These are phyloP conservation scores for Strobilomyces confusus DNA, from an alignment of 768 basidiomycete genomes.

Conservation along the genomic window DNA sequence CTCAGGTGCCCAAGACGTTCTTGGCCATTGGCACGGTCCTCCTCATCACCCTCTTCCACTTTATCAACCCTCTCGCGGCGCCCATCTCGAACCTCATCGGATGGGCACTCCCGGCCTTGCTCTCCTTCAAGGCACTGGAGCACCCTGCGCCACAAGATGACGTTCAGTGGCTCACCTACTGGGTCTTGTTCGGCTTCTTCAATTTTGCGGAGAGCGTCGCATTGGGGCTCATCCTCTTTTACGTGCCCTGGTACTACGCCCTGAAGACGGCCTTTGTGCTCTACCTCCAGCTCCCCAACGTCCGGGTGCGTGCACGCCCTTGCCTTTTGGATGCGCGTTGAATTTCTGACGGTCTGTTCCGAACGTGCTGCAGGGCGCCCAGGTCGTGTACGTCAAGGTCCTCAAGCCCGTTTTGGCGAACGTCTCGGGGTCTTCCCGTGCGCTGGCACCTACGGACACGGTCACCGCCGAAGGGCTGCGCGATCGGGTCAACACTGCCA, in stretches of 20 bases:
- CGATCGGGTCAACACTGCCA: constrained; percentile 40
- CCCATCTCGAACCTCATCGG: constrained; percentile 94
- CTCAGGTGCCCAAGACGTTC: constrained; percentile 91
- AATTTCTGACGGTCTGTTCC: neutral
- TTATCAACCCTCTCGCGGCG: constrained; percentile 86
- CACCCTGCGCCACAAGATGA: constrained; percentile 78
- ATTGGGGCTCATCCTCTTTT: constrained; percentile 81
- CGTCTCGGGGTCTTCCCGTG: constrained; percentile 42
- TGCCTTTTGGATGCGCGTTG: neutral
- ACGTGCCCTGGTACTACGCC: constrained; percentile 91
- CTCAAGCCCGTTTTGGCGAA: constrained; percentile 80
- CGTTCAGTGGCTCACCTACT: constrained; percentile 97
- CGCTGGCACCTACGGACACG: constrained; percentile 46
- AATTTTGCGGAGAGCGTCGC: constrained; percentile 90
- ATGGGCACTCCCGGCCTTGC: constrained; percentile 91
- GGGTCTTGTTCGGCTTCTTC: constrained; percentile 92
- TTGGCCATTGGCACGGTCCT: constrained; percentile 69
- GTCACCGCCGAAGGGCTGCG: constrained; percentile 48
- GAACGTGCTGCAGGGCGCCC: constrained; percentile 65
- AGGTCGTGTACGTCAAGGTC: constrained; percentile 69
- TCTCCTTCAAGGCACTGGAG: constrained; percentile 94
- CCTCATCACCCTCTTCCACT: constrained; percentile 70
- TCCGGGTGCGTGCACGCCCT: constrained; percentile 57
- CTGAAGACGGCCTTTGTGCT: constrained; percentile 89
- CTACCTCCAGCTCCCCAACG: constrained; percentile 85